A percentile compares a stretch with the other conserved stretches of the same genome.
phyloP scores from a whole-genome alignment of 306 rosid genomes.

The Hippophae gyantsensis region DNA sequence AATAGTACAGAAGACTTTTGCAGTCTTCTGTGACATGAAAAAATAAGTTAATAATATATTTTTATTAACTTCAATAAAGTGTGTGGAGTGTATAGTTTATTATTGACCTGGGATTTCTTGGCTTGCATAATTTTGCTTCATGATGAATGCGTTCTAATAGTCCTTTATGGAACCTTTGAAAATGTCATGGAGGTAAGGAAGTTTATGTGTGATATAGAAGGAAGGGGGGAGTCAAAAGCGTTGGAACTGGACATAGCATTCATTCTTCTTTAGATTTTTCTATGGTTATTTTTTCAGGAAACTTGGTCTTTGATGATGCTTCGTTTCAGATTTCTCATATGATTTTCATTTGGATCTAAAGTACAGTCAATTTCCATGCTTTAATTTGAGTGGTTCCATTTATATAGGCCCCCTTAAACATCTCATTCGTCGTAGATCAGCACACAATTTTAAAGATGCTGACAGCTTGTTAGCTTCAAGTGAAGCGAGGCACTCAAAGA shows the following conservation, averaged over 20 bases:
- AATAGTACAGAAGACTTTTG: background rate
- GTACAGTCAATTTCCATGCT: conserved; percentile 7
- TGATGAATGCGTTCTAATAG: conserved; percentile 8
- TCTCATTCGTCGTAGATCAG: conserved; percentile 51
- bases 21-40: background rate
- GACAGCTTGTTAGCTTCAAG: conserved; percentile 37
- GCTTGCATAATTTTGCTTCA: background rate
- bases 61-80: background rate
- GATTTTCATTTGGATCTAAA: background rate
- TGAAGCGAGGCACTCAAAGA: conserved; percentile 58
- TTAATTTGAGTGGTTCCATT: background rate
- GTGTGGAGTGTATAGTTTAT: background rate
- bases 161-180: conserved; percentile 16
- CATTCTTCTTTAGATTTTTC: conserved; percentile 44
- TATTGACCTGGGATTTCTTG: conserved; percentile 1
- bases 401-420: conserved; percentile 45
- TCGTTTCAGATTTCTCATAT: background rate
- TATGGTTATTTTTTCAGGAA: conserved; percentile 28
- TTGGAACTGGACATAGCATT: conserved; percentile 29
- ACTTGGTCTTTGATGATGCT: conserved; percentile 2
- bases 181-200: conserved; percentile 29
- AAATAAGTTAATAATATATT: background rate
- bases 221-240: conserved; percentile 32
- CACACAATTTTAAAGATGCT: conserved; percentile 40
- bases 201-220: conserved; percentile 26